Conservation (phyloP, 768 basidiomycete genomes). For the Russula compacta region DNA sequence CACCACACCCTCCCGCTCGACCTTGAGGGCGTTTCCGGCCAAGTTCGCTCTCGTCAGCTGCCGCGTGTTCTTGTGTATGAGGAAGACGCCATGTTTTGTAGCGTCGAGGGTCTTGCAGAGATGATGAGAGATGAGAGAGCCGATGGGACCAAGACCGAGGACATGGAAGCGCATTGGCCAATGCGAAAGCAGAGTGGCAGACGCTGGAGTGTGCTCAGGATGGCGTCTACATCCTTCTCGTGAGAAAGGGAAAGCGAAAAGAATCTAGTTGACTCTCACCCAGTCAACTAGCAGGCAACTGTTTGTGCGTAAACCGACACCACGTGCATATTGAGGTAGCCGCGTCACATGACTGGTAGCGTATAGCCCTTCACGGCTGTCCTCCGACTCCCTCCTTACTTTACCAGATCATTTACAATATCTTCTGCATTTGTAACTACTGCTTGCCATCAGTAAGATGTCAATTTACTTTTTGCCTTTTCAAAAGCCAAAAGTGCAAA, state of each 20-base stretch:
- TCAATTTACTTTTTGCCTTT: too few species aligned
- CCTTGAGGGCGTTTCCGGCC: conserved; percentile 32
- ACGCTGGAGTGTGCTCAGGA: background rate
- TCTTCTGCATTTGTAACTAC: too few species aligned
- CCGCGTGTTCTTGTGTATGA: conserved; percentile 53
- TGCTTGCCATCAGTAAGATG: too few species aligned
- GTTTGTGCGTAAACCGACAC: background rate
- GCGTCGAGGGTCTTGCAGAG: conserved; percentile 52
- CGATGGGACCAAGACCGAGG: conserved; percentile 76
- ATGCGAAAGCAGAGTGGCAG: background rate
- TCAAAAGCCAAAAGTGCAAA: too few species aligned
- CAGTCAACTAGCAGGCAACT: background rate
- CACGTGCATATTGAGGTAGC: background rate
- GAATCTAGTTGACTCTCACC: background rate
- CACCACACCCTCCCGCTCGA: conserved; percentile 43
- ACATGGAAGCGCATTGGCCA: conserved; percentile 60
- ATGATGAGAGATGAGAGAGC: conserved; percentile 72
- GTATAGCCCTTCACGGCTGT: too few species aligned
- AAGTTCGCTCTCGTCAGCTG: conserved; percentile 30
- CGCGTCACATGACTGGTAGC: too few species aligned
- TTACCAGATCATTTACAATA: too few species aligned
- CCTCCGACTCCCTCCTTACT: too few species aligned
- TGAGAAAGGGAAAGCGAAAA: background rate
- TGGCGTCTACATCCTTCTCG: background rate
- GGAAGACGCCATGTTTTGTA: conserved; percentile 43